phyloP scores from a whole-genome alignment of 2,329 filamentous ascomycete genomes.

The Neonectria ditissima region DNA sequence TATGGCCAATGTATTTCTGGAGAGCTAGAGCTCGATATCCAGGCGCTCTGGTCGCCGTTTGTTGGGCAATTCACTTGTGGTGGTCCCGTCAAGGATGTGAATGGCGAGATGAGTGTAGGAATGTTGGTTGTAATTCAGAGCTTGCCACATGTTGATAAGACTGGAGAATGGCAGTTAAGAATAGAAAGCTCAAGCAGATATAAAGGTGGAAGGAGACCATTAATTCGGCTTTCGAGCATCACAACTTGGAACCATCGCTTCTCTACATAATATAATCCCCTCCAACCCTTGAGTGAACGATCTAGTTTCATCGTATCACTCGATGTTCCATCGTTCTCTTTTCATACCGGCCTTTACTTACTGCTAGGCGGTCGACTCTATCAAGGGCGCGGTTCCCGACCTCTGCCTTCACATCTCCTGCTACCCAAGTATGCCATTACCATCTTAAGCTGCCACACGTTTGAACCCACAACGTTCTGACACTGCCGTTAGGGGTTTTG shows the following conservation, averaged over 20 bases:
- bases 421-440: no score
- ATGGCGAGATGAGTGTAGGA: neutral
- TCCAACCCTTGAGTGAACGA: no score
- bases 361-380: no score
- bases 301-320: no score
- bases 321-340: no score
- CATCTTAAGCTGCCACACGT: no score
- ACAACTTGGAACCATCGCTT: slow-evolving; percentile 4
- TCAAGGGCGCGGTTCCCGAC: no score
- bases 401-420: no score
- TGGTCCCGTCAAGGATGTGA: neutral
- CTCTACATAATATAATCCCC: slow-evolving; percentile 5
- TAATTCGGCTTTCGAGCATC: neutral
- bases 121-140: neutral
- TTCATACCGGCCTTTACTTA: no score
- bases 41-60: slow-evolving; percentile 1
- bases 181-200: slow-evolving; percentile 7
- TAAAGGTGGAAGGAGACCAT: neutral
- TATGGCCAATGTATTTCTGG: slow-evolving; percentile 7
- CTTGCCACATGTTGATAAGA: slow-evolving; percentile 4
- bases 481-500: no score
- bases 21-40: slow-evolving; percentile 3
- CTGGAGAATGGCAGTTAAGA: slow-evolving; percentile 4
- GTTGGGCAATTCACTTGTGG: neutral
- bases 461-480: no score